Conservation (phyloP, 1,284 basidiomycete species). For the Phaffia rhodozyma region DNA sequence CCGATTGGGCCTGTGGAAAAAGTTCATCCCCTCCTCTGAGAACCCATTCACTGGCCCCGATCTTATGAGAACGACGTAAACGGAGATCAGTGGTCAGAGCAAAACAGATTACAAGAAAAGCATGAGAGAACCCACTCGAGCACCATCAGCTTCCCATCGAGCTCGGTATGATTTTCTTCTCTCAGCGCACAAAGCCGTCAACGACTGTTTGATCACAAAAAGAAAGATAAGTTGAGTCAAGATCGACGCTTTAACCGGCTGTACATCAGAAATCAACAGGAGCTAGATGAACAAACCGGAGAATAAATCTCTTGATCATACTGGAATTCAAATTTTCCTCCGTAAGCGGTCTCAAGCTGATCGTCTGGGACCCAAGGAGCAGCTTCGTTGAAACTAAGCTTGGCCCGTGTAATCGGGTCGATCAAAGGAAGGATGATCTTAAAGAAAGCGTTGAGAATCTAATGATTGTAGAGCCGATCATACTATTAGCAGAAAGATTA, state of each 20-base stretch:
- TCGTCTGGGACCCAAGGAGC: slow-evolving; percentile 16
- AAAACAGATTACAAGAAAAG: too few species aligned
- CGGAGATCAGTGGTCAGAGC: not conserved
- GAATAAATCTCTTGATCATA: slow-evolving; percentile 1
- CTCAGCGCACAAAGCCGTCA: not conserved
- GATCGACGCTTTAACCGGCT: not conserved
- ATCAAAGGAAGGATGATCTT: slow-evolving; percentile 19
- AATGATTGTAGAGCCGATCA: not conserved
- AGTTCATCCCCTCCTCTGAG: slow-evolving; percentile 10
- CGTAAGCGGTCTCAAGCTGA: slow-evolving; percentile 13
- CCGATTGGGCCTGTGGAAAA: too few species aligned
- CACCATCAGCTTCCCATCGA: slow-evolving; percentile 12
- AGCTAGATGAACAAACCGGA: not conserved
- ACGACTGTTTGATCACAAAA: not conserved
- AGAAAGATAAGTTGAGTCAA: not conserved
- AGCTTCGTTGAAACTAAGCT: slow-evolving; percentile 18
- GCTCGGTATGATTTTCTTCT: slow-evolving; percentile 6
- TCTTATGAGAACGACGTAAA: not conserved
- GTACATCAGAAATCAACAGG: not conserved
- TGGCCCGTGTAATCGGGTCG: slow-evolving; percentile 19
- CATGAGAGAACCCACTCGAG: not conserved
- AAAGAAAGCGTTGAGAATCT: slow-evolving; percentile 11
- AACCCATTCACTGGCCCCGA: slow-evolving; percentile 14
- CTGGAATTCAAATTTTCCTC: slow-evolving; percentile 11
- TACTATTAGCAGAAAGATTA: not conserved